Conservation (phyloP, 2,329 filamentous ascomycete genomes). For the Stachybotrys chlorohalonatus region DNA sequence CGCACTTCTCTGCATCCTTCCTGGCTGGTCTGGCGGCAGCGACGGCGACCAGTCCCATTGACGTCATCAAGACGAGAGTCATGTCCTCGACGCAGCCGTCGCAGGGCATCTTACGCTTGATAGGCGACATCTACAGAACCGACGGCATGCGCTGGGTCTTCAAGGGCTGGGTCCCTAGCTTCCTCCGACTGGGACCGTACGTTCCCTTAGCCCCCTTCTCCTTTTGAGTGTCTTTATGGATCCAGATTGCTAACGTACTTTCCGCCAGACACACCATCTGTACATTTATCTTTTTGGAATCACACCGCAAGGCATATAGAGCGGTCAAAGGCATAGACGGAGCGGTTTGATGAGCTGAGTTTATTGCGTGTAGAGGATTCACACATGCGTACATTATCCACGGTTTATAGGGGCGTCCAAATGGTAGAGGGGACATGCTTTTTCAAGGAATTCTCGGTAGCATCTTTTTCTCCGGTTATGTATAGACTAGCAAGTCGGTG, state of each 20-base stretch:
- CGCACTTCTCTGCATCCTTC: constrained; percentile 71
- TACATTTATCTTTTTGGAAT: constrained; percentile 79
- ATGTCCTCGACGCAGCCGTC: constrained; percentile 55
- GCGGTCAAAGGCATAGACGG: constrained; percentile 33
- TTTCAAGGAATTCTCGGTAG: not conserved
- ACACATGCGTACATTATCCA: not conserved
- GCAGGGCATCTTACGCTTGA: constrained; percentile 45
- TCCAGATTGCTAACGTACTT: constrained; percentile 5
- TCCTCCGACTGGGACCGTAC: constrained; percentile 55
- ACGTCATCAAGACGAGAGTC: constrained; percentile 82
- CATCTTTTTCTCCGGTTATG: not conserved
- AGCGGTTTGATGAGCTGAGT: not conserved
- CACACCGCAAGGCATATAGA: constrained; percentile 72
- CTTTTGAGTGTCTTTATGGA: not conserved
- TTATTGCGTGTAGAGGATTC: not conserved
- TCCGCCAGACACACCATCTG: constrained; percentile 63
- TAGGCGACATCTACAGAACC: constrained; percentile 57
- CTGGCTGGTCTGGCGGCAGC: constrained; percentile 76
- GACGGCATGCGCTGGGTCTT: constrained; percentile 81
- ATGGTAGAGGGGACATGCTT: not conserved
- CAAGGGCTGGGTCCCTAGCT: constrained; percentile 79
- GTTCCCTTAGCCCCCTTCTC: constrained; percentile 16
- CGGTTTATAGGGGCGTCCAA: not conserved
- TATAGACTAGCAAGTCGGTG: constrained; percentile 7
- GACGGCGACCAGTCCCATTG: constrained; percentile 75